phyloP scores from a whole-genome alignment of 768 basidiomycete species.

The Lentinula sp. region DNA sequence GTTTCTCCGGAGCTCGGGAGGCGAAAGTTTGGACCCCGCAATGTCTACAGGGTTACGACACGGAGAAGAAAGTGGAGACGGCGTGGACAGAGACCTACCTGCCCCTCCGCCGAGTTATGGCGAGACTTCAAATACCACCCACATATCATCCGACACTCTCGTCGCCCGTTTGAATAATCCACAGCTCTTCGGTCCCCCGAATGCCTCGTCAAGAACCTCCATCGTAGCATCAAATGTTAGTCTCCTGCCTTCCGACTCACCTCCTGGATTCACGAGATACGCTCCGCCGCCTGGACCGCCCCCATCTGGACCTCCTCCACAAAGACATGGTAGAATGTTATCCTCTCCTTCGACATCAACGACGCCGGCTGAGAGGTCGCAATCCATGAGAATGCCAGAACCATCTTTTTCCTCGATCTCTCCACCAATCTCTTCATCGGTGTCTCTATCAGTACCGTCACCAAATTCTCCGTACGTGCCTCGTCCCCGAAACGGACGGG shows the following conservation, averaged over 20 bases:
- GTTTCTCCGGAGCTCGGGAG: conserved; percentile 23
- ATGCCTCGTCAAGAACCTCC: background rate
- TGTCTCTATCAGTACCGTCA: background rate
- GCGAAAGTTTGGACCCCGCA: conserved; percentile 13
- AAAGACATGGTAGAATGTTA: background rate
- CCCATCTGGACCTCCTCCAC: background rate
- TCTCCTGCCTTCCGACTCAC: background rate
- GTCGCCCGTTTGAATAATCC: background rate
- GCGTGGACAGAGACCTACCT: background rate
- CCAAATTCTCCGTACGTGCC: background rate
- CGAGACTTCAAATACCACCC: background rate
- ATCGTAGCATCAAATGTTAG: too few relatives aligned
- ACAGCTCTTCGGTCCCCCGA: background rate
- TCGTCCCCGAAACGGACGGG: background rate
- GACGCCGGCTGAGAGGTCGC: background rate
- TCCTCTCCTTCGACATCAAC: background rate
- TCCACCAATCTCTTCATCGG: conserved; percentile 15
- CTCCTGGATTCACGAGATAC: background rate
- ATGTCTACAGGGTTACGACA: background rate
- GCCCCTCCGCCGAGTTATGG: background rate
- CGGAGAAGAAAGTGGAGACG: conserved; percentile 5
- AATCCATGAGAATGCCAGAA: conserved; percentile 1
- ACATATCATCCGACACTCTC: background rate
- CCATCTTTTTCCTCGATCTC: background rate
- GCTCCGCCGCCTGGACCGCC: background rate